phyloP scores from a whole-genome alignment of 345 rosid species.

The Punica granatum region DNA sequence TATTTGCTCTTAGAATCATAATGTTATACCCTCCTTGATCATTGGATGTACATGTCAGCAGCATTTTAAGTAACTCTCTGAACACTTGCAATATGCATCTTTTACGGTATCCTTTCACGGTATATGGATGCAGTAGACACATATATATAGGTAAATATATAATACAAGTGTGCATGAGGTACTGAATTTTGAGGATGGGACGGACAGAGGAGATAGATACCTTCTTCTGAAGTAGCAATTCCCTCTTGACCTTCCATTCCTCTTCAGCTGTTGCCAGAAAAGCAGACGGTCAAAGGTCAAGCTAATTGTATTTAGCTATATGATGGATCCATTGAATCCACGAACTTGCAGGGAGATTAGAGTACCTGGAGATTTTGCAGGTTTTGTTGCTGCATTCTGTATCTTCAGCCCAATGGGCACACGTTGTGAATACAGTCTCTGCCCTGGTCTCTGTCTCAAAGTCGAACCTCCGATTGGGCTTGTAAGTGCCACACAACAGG shows the following conservation, averaged over 20 bases:
- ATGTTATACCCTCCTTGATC: not conserved
- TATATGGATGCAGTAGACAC: not conserved
- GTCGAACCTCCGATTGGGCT: conserved; percentile 16
- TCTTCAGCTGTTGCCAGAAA: conserved; percentile 63
- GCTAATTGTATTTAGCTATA: not conserved
- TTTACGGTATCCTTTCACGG: not conserved
- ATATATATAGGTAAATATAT: not conserved
- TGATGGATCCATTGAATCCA: not conserved
- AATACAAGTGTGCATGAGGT: too few species aligned
- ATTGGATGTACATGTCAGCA: not conserved
- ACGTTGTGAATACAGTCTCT: conserved; percentile 12
- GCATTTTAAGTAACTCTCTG: not conserved
- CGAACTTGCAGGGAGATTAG: not conserved
- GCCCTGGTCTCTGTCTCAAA: conserved; percentile 15
- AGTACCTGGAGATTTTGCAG: conserved; percentile 84
- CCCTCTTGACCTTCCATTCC: conserved; percentile 90
- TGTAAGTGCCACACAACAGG: conserved; percentile 4
- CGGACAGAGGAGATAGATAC: conserved; percentile 19
- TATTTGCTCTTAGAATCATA: not conserved
- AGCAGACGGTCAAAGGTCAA: not conserved
- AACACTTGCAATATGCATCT: not conserved
- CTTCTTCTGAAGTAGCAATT: conserved; percentile 70
- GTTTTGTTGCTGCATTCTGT: conserved; percentile 61
- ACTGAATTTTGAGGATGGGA: not conserved
- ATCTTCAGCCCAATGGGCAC: conserved; percentile 29